These are phyloP conservation scores for Gomphus bonarii DNA, from an alignment of 1,284 basidiomycete species.

Conservation along the genomic window DNA sequence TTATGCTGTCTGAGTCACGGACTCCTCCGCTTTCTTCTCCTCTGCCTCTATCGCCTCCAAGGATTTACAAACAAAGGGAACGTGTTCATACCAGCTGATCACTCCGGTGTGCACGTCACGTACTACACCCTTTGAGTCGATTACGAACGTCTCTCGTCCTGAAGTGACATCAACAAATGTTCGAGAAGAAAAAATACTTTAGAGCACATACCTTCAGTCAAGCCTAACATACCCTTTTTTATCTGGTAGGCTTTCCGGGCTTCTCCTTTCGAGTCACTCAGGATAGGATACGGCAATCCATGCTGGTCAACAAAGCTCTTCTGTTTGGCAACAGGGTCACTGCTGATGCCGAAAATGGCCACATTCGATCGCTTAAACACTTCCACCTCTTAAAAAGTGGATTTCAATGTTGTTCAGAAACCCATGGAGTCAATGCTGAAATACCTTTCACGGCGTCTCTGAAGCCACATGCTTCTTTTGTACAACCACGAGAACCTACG, in stretches of 20 bases:
- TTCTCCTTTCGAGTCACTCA: slow-evolving; percentile 57
- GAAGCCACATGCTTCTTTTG: slow-evolving; percentile 69
- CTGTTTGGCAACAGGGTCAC: slow-evolving; percentile 60
- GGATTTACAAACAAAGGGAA: slow-evolving; percentile 58
- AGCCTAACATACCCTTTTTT: slow-evolving; percentile 53
- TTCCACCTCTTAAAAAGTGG: slow-evolving; percentile 39
- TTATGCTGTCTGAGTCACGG: not conserved
- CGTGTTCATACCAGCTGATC: slow-evolving; percentile 51
- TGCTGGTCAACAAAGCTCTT: slow-evolving; percentile 64
- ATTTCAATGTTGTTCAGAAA: not conserved
- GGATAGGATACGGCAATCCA: slow-evolving; percentile 60
- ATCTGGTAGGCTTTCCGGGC: slow-evolving; percentile 55
- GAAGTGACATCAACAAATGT: not conserved
- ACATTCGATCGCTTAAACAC: slow-evolving; percentile 57
- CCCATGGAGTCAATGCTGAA: not conserved
- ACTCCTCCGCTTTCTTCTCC: not conserved
- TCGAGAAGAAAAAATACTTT: not conserved
- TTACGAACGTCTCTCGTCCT: slow-evolving; percentile 64
- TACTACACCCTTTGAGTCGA: slow-evolving; percentile 59
- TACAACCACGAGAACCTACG: slow-evolving; percentile 64
- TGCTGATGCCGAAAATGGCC: slow-evolving; percentile 60
- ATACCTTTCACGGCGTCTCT: slow-evolving; percentile 60
- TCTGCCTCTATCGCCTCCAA: slow-evolving; percentile 37
- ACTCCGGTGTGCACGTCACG: slow-evolving; percentile 47
- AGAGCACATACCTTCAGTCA: slow-evolving; percentile 30